Evolutionary conservation across 1,284 basidiomycete species (phyloP).

Genomic region (Mycena citricolor): DNA sequence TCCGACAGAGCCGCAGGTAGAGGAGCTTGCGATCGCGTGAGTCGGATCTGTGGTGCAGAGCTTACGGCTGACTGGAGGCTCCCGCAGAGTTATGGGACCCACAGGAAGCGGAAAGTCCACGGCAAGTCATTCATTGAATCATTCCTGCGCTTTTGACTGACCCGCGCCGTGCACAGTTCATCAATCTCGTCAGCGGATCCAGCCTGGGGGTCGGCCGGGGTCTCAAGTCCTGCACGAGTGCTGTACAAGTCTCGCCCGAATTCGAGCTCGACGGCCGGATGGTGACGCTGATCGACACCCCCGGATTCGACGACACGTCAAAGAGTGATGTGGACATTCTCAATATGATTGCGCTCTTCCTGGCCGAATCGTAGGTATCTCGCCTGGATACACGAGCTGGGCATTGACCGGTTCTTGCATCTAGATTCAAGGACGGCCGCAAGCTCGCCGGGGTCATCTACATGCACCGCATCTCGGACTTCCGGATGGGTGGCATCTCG

Average conservation of each 20-base stretch:
- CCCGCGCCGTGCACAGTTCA: too few species aligned
- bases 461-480: slow-evolving; percentile 17
- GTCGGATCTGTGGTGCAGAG: too few species aligned
- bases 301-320: slow-evolving; percentile 13
- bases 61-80: too few species aligned
- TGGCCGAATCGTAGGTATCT: slow-evolving; percentile 12
- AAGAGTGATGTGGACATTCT: slow-evolving; percentile 15
- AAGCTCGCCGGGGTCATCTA: slow-evolving; percentile 17
- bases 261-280: slow-evolving; percentile 7
- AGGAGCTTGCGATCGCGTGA: too few species aligned
- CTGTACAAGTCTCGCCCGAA: slow-evolving; percentile 5
- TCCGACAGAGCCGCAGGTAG: too few species aligned
- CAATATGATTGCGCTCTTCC: slow-evolving; percentile 8
- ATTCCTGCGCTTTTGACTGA: too few species aligned
- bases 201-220: slow-evolving; percentile 10
- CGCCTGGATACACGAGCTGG: not conserved
- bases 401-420: not conserved
- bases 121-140: too few species aligned
- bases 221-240: slow-evolving; percentile 10
- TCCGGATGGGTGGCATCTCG: slow-evolving; percentile 14
- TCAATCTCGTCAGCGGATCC: slow-evolving; percentile 34
- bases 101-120: too few species aligned
- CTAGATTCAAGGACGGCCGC: slow-evolving; percentile 4
- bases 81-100: too few species aligned
- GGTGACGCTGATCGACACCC: slow-evolving; percentile 15